These are phyloP conservation scores for Cutaneotrichosporon dermatis DNA, from an alignment of 1,284 basidiomycete species.

Conservation along the genomic window DNA sequence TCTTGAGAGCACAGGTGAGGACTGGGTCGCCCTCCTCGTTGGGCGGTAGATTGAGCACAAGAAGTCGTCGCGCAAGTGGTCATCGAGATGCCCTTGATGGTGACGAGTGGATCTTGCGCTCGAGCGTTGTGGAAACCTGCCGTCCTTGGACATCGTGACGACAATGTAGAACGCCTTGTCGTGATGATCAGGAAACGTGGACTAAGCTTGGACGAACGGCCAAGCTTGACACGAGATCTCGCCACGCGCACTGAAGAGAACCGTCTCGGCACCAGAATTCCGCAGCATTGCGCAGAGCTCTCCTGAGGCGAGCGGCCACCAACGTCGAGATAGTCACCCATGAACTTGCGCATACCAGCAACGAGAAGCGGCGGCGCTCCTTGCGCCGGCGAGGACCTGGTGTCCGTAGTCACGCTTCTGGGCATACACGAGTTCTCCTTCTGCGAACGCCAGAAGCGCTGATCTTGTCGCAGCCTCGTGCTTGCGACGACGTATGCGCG, in stretches of 20 bases:
- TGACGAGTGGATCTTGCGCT: conserved; percentile 84
- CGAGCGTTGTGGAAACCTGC: conserved; percentile 59
- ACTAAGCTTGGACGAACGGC: conserved; percentile 83
- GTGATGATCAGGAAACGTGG: conserved; percentile 90
- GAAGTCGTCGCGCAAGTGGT: conserved; percentile 95
- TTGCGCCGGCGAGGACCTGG: conserved; percentile 86
- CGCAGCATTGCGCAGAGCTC: conserved; percentile 73
- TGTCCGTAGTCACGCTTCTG: conserved; percentile 91
- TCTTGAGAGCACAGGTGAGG: conserved; percentile 91
- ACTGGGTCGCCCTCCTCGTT: conserved; percentile 91
- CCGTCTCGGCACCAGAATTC: conserved; percentile 68
- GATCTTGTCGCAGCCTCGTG: conserved; percentile 96
- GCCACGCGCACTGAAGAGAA: conserved; percentile 78
- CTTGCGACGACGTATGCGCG: conserved; percentile 93
- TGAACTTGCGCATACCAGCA: conserved; percentile 92
- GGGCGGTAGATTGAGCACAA: conserved; percentile 67
- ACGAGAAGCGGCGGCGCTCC: conserved; percentile 87
- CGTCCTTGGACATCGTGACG: conserved; percentile 66
- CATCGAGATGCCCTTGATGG: conserved; percentile 78
- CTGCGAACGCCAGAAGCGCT: conserved; percentile 98
- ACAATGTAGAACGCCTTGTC: conserved; percentile 83
- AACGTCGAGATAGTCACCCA: conserved; percentile 94
- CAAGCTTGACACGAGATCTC: conserved; percentile 82
- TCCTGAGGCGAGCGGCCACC: conserved; percentile 77
- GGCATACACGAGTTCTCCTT: conserved; percentile 86